Percentiles rank a stretch among this genome's conserved stretches.
phyloP scores from a whole-genome alignment of 176 grass and related monocot species.

The Secale cereale region DNA sequence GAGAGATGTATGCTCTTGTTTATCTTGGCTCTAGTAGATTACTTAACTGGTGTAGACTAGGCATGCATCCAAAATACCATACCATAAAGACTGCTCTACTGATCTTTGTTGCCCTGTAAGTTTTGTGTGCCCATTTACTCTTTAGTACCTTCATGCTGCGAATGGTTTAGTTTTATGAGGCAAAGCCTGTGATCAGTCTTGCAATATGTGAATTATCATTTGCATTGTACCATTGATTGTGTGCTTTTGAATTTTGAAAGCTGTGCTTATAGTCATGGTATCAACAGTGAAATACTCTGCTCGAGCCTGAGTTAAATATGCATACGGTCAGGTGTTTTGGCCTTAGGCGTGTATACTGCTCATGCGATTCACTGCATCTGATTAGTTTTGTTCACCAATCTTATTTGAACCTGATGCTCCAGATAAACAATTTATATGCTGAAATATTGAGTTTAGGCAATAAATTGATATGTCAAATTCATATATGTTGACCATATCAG shows the following conservation, averaged over 20 bases:
- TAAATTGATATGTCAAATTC: neutral
- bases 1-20: conserved; percentile 31
- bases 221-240: conserved; percentile 7
- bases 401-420: neutral
- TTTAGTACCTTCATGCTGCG: neutral
- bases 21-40: conserved; percentile 3
- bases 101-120: neutral
- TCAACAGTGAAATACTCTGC: neutral
- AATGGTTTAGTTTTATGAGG: conserved; percentile 4
- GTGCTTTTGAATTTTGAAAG: conserved; percentile 6
- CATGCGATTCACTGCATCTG: neutral
- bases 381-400: neutral
- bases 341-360: neutral
- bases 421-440: neutral
- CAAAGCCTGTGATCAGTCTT: neutral
- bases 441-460: neutral
- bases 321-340: neutral
- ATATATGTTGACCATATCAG: neutral
- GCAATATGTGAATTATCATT: neutral
- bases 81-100: neutral
- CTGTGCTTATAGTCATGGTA: neutral
- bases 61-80: neutral
- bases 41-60: conserved; percentile 20
- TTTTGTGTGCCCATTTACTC: neutral
- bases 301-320: neutral